phyloP scores from a whole-genome alignment of 148 eudicot genomes.

The Dianthus caryophyllus region DNA sequence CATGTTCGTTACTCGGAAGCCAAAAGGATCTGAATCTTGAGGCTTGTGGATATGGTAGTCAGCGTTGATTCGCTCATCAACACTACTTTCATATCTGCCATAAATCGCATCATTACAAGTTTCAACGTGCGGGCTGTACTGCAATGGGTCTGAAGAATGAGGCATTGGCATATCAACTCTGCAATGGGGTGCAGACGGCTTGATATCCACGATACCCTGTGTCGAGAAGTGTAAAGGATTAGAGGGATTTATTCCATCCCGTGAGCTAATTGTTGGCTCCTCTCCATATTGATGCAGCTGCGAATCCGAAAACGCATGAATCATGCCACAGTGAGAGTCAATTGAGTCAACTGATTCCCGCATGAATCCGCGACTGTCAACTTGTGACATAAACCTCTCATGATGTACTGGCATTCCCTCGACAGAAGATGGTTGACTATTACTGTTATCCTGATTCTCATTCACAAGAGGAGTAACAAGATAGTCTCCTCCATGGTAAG shows the following conservation, averaged over 20 bases:
- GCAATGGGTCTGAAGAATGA: constrained; percentile 27
- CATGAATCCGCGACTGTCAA: constrained; percentile 37
- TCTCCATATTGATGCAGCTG: constrained; percentile 57
- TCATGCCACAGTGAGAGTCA: constrained; percentile 49
- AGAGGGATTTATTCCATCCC: constrained; percentile 44
- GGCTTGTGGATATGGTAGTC: constrained; percentile 17
- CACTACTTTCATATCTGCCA: constrained; percentile 24
- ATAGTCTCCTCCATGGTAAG: constrained; percentile 26
- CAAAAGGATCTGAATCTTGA: constrained; percentile 23
- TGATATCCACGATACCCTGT: constrained; percentile 31
- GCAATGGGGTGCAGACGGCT: constrained; percentile 25
- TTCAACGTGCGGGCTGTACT: constrained; percentile 25
- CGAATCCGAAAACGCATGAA: constrained; percentile 77
- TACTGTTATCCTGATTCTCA: constrained; percentile 26
- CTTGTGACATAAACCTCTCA: constrained; percentile 45
- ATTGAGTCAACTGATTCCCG: constrained; percentile 38
- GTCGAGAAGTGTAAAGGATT: constrained; percentile 35
- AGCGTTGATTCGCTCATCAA: constrained; percentile 21
- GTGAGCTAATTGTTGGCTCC: constrained; percentile 43
- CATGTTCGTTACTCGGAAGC: constrained; percentile 26
- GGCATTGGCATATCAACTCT: constrained; percentile 31
- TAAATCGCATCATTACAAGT: constrained; percentile 17
- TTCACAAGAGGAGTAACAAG: constrained; percentile 27
- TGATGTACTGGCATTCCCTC: constrained; percentile 35
- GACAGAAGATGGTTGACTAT: constrained; percentile 27